Evolutionary conservation across 2,329 filamentous ascomycete genomes (phyloP), one percentile per base, ranked within the genome.

Genomic region (Macrophomina pseudophaseolina): DNA sequence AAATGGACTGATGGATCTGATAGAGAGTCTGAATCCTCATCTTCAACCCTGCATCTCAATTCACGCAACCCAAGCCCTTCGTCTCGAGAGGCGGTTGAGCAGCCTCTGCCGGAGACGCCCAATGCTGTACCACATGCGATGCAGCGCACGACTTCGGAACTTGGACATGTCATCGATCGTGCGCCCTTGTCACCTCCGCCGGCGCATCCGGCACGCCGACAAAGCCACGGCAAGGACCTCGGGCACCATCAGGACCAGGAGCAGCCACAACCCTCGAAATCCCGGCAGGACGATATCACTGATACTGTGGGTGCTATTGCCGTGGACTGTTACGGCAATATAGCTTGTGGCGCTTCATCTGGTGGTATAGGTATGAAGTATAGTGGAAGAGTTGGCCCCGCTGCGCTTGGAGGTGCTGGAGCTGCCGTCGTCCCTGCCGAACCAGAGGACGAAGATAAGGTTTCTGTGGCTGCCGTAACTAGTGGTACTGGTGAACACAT

Each of bases 301-400:
- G 95, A 99, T 81, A 99, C 95, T 12, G 93, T 99, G 67, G 95
- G 96, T 52, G 95, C 94, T 33, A 97, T 99, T 74, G 95, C 93
- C 11, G 90, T 99, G 69, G 95, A 99, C 74, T 86, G 86, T 59
- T 87, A 86, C 71, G 95, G 95, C 16, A 90, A 91, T 67, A 97
- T 99, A 74, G 94, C 96, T 4, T 95, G 94, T 4, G 95, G 91
- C 16, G 97, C 95, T 1, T 99, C 95, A 1, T 99, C 96, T 16
- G 95, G 95, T 5, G 95, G 95, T 1, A 99, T 99, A 75, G 94
- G 95, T 33, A 97, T 99, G 94, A 99, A 99, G 76, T 94, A 97
- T 78, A 88, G 89, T 68, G 96, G 95, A 5, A 90, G 95, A 42
- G 87, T 97, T 69, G 96, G 95, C 0, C 95, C 95, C 38, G 96